Base-by-base conservation (phyloP, 2,329 filamentous ascomycete genomes). In the Cladophialophora bantiana region DNA sequence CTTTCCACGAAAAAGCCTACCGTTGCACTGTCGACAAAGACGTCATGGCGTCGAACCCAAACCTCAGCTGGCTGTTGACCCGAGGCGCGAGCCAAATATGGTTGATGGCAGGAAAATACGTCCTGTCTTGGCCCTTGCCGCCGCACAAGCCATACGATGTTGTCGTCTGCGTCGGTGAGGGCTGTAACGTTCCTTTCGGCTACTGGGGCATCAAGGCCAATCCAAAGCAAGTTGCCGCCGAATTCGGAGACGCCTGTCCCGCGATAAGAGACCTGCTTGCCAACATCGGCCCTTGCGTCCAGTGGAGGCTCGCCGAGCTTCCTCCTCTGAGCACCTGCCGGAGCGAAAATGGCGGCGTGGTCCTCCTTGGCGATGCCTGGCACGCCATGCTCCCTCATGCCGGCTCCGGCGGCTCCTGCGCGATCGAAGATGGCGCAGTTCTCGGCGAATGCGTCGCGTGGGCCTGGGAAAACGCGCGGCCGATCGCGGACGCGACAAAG, bases 371-470 rank as follows among this genome's bases (percentile, higher is more conserved):
- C 15, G 59, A 62, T 20, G 59, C 59, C 3, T 62, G 50, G 50
- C 59, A 62, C 15, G 59, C 59, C 18, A 62, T 62, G 59, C 35
- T 62, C 34, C 59, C 59, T 2, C 59, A 62, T 18, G 59, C 59
- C 32, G 59, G 59, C 50, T 42, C 36, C 34, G 59, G 59, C 36
- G 59, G 59, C 7, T 62, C 59, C 1, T 45, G 48, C 9, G 59
- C 59, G 20, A 62, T 62, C 38, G 59, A 62, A 45, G 59, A 62
- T 26, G 59, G 59, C 15, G 59, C 59, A 10, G 59, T 62, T 15
- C 52, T 62, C 13, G 59, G 13, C 10, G 59, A 62, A 56, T 62
- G 59, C 38, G 35, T 62, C 36, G 36, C 26, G 10, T 62, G 59
- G 59, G 59, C 59, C 2, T 55, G 50, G 50, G 36, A 55, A 52